Conservation (phyloP, 352 stramenopile genomes). For the Phytopythium helicoides region DNA sequence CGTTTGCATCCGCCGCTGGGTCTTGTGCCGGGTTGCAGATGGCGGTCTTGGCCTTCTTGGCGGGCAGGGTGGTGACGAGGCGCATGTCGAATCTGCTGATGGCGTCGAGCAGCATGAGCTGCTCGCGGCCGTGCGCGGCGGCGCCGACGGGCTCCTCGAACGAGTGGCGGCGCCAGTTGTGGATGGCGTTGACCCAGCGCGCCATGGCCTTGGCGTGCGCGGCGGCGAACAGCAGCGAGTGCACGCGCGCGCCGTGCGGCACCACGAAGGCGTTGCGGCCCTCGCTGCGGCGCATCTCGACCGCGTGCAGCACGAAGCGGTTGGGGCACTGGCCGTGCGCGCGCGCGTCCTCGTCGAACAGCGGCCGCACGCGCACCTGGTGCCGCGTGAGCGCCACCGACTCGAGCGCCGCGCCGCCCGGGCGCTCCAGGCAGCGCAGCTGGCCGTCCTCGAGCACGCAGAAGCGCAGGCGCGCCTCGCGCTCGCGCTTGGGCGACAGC, state of each 20-base stretch:
- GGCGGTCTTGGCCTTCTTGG: conserved; percentile 8
- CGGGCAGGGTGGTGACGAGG: conserved; percentile 14
- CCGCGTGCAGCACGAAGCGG: conserved; percentile 50
- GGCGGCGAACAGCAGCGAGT: conserved; percentile 48
- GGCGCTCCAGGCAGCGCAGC: conserved; percentile 45
- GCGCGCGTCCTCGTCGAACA: conserved; percentile 33
- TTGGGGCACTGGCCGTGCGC: conserved; percentile 57
- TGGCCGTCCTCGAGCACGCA: conserved; percentile 69
- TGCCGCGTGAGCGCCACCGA: conserved; percentile 62
- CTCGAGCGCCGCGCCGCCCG: conserved; percentile 31
- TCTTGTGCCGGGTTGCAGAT: conserved; percentile 14
- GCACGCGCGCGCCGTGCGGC: conserved; percentile 22
- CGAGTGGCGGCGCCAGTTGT: conserved; percentile 67
- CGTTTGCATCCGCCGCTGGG: background rate
- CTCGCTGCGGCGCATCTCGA: conserved; percentile 55
- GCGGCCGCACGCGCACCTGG: conserved; percentile 48
- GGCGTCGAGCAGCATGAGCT: conserved; percentile 11
- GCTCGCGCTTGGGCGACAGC: conserved; percentile 38
- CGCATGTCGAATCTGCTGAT: conserved; percentile 53
- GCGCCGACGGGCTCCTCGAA: conserved; percentile 47
- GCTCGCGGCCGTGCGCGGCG: conserved; percentile 12
- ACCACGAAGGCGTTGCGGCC: conserved; percentile 36
- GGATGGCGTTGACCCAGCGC: conserved; percentile 63
- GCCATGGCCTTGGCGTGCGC: conserved; percentile 52
- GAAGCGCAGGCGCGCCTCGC: conserved; percentile 51